Conservation (phyloP, 83 land plant genomes). For the Diphasiastrum complanatum region DNA sequence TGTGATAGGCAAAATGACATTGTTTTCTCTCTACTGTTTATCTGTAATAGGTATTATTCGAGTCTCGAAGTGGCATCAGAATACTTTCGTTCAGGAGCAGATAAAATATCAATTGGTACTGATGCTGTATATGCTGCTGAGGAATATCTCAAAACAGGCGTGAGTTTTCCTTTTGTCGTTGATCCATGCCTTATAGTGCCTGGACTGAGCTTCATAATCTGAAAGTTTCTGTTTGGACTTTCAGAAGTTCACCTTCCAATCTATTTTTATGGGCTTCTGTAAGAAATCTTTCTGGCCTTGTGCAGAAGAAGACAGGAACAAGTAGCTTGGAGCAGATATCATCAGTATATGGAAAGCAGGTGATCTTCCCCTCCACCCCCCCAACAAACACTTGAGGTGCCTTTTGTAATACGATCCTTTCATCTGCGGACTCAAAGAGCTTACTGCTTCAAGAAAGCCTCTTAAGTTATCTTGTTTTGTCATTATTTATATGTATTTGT, state of each 20-base stretch:
- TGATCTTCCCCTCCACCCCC: too few relatives aligned
- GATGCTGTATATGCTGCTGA: constrained; percentile 8
- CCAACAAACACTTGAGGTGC: too few relatives aligned
- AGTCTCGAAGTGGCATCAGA: constrained; percentile 3
- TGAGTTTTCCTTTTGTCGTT: constrained; percentile 19
- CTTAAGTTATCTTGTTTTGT: too few relatives aligned
- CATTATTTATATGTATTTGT: too few relatives aligned
- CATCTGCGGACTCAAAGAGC: too few relatives aligned
- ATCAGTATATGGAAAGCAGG: constrained; percentile 95
- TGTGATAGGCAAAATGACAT: too few relatives aligned
- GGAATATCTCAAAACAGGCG: constrained; percentile 40
- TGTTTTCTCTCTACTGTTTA: too few relatives aligned
- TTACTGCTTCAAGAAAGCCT: too few relatives aligned
- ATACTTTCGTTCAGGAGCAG: constrained; percentile 5
- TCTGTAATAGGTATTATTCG: constrained; percentile 9
- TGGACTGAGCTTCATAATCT: constrained; percentile 1
- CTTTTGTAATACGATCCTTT: too few relatives aligned
- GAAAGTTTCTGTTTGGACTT: background rate
- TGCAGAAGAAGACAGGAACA: constrained; percentile 80
- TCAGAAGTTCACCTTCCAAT: background rate
- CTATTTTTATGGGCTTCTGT: constrained; percentile 1
- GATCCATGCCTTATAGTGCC: background rate
- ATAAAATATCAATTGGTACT: constrained; percentile 6
- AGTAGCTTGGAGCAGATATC: constrained; percentile 96
- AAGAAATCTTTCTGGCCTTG: background rate